These are phyloP conservation scores for Gracilariopsis chorda DNA, from an alignment of 23 red algal genomes.

Conservation along the genomic window DNA sequence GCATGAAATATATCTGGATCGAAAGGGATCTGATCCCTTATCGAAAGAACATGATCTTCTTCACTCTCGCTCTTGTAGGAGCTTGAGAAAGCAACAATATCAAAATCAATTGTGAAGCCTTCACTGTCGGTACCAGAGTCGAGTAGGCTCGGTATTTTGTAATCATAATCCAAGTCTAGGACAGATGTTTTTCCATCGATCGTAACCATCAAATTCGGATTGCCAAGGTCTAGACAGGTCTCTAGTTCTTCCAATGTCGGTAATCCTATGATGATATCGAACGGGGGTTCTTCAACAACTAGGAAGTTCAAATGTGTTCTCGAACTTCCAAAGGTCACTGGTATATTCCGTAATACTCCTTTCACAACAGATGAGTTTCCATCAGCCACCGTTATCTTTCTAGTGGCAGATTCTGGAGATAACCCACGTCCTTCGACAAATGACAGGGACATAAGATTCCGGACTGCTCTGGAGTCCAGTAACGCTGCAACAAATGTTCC, in stretches of 20 bases:
- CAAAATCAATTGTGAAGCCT: background rate
- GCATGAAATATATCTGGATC: no score
- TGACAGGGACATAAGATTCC: background rate
- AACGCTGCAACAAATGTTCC: background rate
- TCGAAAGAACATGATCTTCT: background rate
- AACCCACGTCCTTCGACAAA: background rate
- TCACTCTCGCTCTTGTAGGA: background rate
- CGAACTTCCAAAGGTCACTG: background rate
- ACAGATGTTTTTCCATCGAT: background rate
- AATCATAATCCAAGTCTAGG: background rate
- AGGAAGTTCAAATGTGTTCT: background rate
- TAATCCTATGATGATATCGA: background rate
- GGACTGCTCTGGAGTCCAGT: background rate
- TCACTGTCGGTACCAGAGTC: slow-evolving; percentile 12
- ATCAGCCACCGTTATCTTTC: background rate
- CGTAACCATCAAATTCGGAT: background rate
- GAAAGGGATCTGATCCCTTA: no score
- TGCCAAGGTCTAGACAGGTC: background rate
- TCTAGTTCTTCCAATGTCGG: background rate
- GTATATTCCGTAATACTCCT: background rate
- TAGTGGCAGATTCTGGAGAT: background rate
- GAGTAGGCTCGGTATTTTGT: background rate
- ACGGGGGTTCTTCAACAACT: background rate
- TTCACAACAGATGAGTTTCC: background rate
- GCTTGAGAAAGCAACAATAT: background rate